These are phyloP conservation scores for Thraustochytrium striatum DNA, from an alignment of 352 stramenopile genomes.

Conservation along the genomic window DNA sequence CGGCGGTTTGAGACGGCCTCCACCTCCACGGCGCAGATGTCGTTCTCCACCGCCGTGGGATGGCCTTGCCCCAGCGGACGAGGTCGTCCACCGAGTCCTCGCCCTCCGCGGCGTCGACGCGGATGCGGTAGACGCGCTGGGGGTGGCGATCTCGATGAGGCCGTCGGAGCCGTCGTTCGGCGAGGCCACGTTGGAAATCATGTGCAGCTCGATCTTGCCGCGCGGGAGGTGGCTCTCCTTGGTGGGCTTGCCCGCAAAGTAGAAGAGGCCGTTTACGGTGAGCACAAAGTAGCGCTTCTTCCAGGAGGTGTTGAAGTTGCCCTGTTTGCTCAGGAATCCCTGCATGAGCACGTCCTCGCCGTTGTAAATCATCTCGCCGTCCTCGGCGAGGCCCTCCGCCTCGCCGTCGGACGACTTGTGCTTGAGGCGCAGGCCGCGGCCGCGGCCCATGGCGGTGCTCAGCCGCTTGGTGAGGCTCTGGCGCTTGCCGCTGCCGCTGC, in stretches of 20 bases:
- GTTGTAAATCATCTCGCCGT: conserved; percentile 31
- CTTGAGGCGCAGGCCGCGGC: not conserved
- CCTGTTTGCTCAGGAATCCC: conserved; percentile 42
- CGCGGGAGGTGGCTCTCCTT: conserved; percentile 12
- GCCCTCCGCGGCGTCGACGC: conserved; percentile 19
- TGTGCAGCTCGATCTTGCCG: conserved; percentile 46
- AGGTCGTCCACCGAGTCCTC: not conserved
- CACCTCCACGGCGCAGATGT: conserved; percentile 32
- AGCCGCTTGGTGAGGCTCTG: conserved; percentile 7
- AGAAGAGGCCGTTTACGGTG: conserved; percentile 33
- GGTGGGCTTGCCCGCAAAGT: conserved; percentile 20
- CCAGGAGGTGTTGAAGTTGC: conserved; percentile 41
- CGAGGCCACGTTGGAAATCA: conserved; percentile 23
- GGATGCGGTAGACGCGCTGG: conserved; percentile 22
- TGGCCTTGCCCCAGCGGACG: conserved; percentile 37
- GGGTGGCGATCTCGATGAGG: conserved; percentile 26
- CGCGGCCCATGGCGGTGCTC: not conserved
- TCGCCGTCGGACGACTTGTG: not conserved
- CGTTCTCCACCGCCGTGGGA: conserved; percentile 30
- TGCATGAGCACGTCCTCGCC: conserved; percentile 45
- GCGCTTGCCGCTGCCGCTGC: not conserved
- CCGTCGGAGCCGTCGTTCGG: not conserved
- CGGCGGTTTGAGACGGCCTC: not conserved
- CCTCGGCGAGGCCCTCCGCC: not conserved
- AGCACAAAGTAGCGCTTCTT: conserved; percentile 48